Base-by-base conservation (phyloP, 2,329 filamentous ascomycete species). In the Neofusicoccum sp. region DNA sequence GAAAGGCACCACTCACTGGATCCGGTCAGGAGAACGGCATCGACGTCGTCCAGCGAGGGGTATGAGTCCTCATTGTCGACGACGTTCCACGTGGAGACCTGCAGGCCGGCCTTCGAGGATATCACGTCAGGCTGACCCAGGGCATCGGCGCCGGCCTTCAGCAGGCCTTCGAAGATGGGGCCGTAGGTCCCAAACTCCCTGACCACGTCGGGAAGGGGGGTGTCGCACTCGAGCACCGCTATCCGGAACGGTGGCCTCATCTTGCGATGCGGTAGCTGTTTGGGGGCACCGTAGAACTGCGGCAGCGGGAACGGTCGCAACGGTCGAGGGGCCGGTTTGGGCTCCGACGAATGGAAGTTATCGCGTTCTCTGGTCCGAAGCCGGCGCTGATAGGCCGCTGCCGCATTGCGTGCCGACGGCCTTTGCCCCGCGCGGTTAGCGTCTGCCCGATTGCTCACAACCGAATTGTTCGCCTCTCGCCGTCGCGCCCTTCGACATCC, bases 151-250 rank as follows among this genome's bases (percentile, higher is more conserved):
- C 79, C 80, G n/a, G 76, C 77, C 60, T 80, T 71, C 5, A 85
- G 78, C 41, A 81, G 75, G 16, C 76, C 76, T 63, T 79, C 77
- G 67, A 87, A 80, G 44, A 82, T 83, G 64, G 86, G 87, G 63
- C 86, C 85, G 76, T 96, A 97, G 63, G 82, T 82, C 56, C 86
- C 84, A 75, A 89, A 92, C 68, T 85, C 85, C 60, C 81, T 81
- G 59, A 84, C 78, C 38, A 88, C 84, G 44, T 82, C 75, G 1
- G 86, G 83, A 53, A 89, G 80, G 1, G 91, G 91, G 1, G 85
- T 89, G 76, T 96, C 93, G 79, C 90, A 89, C 80, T 96, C 91
- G 66, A 98, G 86, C 67, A 98, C 84, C 48, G 93, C 92, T 75
- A 97, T 88, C 60, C 90, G 88, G 66, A 93, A 78, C 31, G 74